These are phyloP conservation scores for Kodamaea hsintzibuensis DNA, from an alignment of 805 yeast genomes.

Conservation along the genomic window DNA sequence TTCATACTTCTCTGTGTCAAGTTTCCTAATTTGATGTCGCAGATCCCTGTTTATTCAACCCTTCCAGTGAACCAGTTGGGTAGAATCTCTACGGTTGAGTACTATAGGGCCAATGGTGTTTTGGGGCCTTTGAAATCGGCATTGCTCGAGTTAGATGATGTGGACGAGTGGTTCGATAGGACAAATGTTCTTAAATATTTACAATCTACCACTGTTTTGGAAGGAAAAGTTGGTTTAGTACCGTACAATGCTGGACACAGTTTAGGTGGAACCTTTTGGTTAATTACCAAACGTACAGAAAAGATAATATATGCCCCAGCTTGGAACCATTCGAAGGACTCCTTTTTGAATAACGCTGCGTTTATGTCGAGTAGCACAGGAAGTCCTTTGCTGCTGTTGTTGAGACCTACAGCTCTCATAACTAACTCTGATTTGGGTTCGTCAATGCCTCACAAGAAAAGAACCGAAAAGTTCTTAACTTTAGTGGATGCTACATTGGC, in stretches of 20 bases:
- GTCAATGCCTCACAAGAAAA: constrained; percentile 55
- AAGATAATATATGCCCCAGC: constrained; percentile 84
- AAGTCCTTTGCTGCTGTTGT: constrained; percentile 59
- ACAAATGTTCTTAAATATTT: constrained; percentile 72
- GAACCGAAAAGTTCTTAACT: constrained; percentile 63
- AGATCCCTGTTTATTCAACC: constrained; percentile 81
- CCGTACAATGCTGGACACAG: constrained; percentile 92
- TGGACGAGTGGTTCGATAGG: constrained; percentile 78
- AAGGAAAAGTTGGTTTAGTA: constrained; percentile 65
- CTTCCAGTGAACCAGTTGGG: constrained; percentile 89
- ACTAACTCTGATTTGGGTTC: constrained; percentile 74
- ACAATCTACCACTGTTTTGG: constrained; percentile 67
- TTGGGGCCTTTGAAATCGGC: constrained; percentile 69
- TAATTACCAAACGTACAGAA: constrained; percentile 69
- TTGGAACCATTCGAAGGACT: constrained; percentile 93
- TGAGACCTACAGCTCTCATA: constrained; percentile 80
- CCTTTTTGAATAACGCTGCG: constrained; percentile 73
- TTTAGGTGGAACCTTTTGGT: constrained; percentile 92
- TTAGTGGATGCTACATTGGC: constrained; percentile 65
- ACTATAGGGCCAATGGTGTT: constrained; percentile 69
- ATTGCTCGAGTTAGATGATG: constrained; percentile 63
- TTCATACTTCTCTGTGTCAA: constrained; percentile 63
- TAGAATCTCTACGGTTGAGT: constrained; percentile 79
- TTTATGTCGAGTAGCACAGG: constrained; percentile 54
- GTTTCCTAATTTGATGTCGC: constrained; percentile 54